Base-by-base conservation (phyloP, 1,284 basidiomycete genomes). In the Anthracocystis setariae region DNA sequence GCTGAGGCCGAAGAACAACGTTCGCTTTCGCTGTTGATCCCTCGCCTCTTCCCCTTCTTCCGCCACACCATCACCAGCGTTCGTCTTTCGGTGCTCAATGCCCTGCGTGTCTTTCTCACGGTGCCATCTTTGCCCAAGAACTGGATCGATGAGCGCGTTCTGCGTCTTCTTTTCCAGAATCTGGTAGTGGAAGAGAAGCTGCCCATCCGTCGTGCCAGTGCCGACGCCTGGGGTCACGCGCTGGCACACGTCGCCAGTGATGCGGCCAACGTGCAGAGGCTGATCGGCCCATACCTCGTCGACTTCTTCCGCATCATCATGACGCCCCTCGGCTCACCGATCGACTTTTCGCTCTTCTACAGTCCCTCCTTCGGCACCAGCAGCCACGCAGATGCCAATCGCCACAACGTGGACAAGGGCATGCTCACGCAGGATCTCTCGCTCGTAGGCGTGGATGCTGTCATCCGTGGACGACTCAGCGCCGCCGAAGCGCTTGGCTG, bases 11-110 rank as follows among this genome's bases (percentile, higher is more conserved):
- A 51, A 23, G 65, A 70, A 38, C 61, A 76, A n/a, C 54, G 66
- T 10, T 58, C 61, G 18, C 86, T 97, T 33, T 87, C 89, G 13
- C 87, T 87, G 0, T 88, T 98, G 46, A 92, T 96, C 15, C 91
- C 93, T 2, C 92, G 90, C 0, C 86, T 97, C 17, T 98, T 93
- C 84, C 92, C 94, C 3, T 98, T 96, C 86, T 95, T 98, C 86
- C 91, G 96, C 12, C 96, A 99, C 84, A 96, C 95, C 0, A 98
- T 99, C 78, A 85, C 92, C 0, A 91, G 90, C 69, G 96, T 99
- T 51, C 92, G 96, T 18, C 87, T 95, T 9, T 91, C 96, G 5
- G 94, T 98, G 7, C 91, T 95, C 56, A 90, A 93, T 65, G 94
- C 94, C 0, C 85, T 98, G 5, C 87, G 90, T 48, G 91, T 91